Conservation (phyloP, 208 protist species). For the Wallacemonas collosoma region DNA sequence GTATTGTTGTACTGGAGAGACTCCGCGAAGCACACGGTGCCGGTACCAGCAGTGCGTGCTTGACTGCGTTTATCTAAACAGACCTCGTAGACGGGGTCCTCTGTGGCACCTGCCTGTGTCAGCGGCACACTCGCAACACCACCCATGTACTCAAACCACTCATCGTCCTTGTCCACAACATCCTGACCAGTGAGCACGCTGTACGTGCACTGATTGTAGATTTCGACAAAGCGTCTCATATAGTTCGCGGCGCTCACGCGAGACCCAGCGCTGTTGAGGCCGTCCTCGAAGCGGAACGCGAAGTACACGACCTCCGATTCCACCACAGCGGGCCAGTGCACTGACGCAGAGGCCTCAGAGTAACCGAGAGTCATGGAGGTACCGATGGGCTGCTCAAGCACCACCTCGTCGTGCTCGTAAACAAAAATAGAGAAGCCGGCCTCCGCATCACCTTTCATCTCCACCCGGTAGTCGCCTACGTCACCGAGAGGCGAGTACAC, state of each 20-base stretch:
- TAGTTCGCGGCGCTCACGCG: neutral
- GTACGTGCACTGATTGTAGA: conserved; percentile 73
- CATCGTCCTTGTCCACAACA: conserved; percentile 35
- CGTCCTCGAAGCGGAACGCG: conserved; percentile 54
- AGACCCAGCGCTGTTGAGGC: conserved; percentile 12
- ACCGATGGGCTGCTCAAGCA: conserved; percentile 46
- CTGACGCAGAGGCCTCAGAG: conserved; percentile 32
- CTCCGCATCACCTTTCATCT: conserved; percentile 11
- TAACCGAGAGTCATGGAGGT: conserved; percentile 47
- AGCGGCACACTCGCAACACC: neutral
- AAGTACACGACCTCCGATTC: conserved; percentile 38
- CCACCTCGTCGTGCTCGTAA: conserved; percentile 29
- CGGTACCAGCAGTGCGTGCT: conserved; percentile 27
- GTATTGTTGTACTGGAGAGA: conserved; percentile 47
- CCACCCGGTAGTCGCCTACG: conserved; percentile 19
- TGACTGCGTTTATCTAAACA: conserved; percentile 25
- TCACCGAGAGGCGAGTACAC: conserved; percentile 40
- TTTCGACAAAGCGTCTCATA: conserved; percentile 38
- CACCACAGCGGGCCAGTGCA: conserved; percentile 56
- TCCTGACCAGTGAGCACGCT: conserved; percentile 37
- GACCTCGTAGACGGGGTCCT: conserved; percentile 50
- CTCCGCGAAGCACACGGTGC: conserved; percentile 59
- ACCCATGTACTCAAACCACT: conserved; percentile 46
- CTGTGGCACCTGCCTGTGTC: conserved; percentile 26
- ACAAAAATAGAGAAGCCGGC: conserved; percentile 36